These are phyloP conservation scores for Neospora caninum DNA, from an alignment of 169 alveolate genomes.

Conservation along the genomic window DNA sequence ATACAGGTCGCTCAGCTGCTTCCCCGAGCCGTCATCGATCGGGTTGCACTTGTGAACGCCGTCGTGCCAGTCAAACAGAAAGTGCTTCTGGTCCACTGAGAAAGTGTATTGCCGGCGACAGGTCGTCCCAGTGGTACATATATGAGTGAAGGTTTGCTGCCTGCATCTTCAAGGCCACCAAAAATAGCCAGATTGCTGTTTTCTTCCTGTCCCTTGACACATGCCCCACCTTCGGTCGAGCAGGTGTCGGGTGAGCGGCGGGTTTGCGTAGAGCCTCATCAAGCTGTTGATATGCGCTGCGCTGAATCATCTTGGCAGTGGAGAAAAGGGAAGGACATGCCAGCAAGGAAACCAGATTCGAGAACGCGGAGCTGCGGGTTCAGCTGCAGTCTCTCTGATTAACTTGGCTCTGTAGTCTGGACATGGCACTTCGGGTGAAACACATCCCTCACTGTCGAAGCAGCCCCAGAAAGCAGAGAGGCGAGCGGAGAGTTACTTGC, in stretches of 20 bases:
- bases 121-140: too few relatives aligned
- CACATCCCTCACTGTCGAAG: conserved; percentile 16
- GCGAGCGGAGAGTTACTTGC: conserved; percentile 50
- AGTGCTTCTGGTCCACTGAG: too few relatives aligned
- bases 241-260: neutral
- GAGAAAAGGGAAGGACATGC: neutral
- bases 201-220: too few relatives aligned
- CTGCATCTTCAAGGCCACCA: too few relatives aligned
- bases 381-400: neutral
- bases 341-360: neutral
- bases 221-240: neutral
- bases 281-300: conserved; percentile 34
- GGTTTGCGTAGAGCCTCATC: conserved; percentile 27
- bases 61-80: too few relatives aligned
- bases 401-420: neutral
- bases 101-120: too few relatives aligned
- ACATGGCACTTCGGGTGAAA: neutral
- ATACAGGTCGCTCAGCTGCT: too few relatives aligned
- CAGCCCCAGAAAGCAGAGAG: conserved; percentile 18
- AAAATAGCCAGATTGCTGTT: neutral
- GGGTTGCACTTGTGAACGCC: too few relatives aligned
- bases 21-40: too few relatives aligned
- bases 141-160: too few relatives aligned
- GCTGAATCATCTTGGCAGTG: conserved; percentile 20
- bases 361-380: neutral